Evolutionary conservation across 345 rosid species (phyloP).

Genomic region (Limnanthes douglasii): DNA sequence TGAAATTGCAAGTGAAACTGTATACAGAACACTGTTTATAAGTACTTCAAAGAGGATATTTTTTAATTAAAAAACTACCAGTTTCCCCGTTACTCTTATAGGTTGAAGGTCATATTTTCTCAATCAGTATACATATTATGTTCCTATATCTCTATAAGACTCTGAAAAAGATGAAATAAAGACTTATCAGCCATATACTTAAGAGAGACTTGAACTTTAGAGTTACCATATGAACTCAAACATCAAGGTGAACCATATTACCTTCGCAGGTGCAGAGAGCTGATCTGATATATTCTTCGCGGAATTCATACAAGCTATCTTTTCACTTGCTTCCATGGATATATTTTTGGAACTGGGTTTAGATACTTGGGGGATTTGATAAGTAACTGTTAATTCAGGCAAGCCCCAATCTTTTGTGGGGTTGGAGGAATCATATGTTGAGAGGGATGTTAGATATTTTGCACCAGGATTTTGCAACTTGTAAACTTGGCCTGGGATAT

Average conservation of each 20-base stretch:
- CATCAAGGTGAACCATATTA: constrained; percentile 11
- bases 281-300: constrained; percentile 11
- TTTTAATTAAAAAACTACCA: no score
- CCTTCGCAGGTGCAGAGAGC: constrained; percentile 32
- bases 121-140: no score
- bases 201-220: no score
- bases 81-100: no score
- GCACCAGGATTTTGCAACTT: constrained; percentile 62
- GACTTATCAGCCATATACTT: no score
- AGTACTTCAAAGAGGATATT: no score
- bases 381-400: constrained; percentile 36
- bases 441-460: constrained; percentile 52
- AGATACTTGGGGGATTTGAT: constrained; percentile 9
- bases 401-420: constrained; percentile 87
- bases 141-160: no score
- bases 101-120: no score
- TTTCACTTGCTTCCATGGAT: constrained; percentile 17
- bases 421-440: constrained; percentile 64
- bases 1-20: no score
- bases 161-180: no score
- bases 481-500: constrained; percentile 70
- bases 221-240: constrained; percentile 4
- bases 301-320: constrained; percentile 9
- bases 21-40: no score
- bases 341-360: constrained; percentile 15